phyloP scores from a whole-genome alignment of 1,284 basidiomycete genomes.

The Ceratobasidium sp. region DNA sequence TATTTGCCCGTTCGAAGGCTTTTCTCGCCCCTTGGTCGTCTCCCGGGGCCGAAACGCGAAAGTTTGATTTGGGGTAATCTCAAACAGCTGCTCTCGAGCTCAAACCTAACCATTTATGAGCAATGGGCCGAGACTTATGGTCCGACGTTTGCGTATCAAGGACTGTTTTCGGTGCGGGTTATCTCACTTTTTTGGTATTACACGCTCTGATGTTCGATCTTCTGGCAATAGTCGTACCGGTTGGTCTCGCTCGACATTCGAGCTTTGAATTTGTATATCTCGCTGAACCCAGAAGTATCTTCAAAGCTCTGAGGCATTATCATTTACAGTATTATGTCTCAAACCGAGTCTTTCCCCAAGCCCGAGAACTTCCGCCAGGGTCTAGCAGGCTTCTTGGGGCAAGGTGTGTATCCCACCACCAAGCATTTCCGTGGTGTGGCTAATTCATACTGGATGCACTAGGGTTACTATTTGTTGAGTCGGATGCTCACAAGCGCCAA shows the following conservation, averaged over 20 bases:
- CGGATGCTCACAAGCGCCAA: conserved; percentile 46
- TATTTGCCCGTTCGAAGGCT: conserved; percentile 4
- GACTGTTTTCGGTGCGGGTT: conserved; percentile 31
- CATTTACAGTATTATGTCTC: not conserved
- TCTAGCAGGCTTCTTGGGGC: conserved; percentile 15
- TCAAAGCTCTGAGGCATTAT: not conserved
- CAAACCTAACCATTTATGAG: conserved; percentile 5
- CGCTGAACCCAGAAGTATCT: not conserved
- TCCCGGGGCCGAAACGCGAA: conserved; percentile 20
- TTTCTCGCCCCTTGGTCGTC: conserved; percentile 20
- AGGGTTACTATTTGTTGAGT: conserved; percentile 43
- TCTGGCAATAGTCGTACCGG: conserved; percentile 9
- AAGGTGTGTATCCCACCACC: not conserved
- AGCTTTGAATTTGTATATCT: conserved; percentile 10
- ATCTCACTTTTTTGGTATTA: not conserved
- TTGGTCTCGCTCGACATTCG: conserved; percentile 8
- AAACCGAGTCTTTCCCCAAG: conserved; percentile 4
- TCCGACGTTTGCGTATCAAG: conserved; percentile 23
- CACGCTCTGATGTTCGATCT: not conserved
- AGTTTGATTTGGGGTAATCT: conserved; percentile 37
- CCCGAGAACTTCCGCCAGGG: conserved; percentile 20
- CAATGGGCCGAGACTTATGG: conserved; percentile 44
- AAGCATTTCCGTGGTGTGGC: not conserved
- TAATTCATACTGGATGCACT: not conserved
- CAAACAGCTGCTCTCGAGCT: not conserved